A percentile compares a stretch with the other conserved stretches of the same genome.
Conservation (phyloP, 2,329 filamentous ascomycete genomes). For the Biscogniauxia mediterranea region DNA sequence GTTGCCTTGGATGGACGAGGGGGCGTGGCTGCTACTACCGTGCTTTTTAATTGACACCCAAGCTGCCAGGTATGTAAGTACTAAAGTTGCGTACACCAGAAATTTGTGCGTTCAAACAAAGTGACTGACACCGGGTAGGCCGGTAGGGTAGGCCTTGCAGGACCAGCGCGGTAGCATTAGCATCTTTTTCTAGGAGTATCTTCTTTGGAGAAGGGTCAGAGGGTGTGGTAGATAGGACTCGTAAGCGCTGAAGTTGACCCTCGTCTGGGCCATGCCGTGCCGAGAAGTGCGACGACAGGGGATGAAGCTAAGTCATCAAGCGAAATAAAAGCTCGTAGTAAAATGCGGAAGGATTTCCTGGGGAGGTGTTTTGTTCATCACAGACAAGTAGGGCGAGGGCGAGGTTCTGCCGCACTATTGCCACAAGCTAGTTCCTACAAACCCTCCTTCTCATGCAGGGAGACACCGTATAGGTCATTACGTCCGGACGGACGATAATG, state of each 20-base stretch:
- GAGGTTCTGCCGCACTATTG: slow-evolving; percentile 9
- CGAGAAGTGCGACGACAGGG: background rate
- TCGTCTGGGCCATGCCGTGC: background rate
- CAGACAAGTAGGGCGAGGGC: background rate
- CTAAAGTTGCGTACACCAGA: too few relatives aligned
- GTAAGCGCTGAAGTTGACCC: background rate
- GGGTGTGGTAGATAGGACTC: background rate
- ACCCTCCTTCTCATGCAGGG: slow-evolving; percentile 3
- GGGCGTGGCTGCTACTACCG: background rate
- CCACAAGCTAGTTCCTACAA: slow-evolving; percentile 15
- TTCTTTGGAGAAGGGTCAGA: background rate
- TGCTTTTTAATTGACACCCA: background rate
- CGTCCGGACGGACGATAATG: background rate
- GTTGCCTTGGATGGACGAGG: background rate
- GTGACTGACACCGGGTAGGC: background rate
- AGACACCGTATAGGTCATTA: slow-evolving; percentile 4
- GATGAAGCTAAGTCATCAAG: background rate
- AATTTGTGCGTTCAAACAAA: background rate
- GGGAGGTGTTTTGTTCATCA: background rate
- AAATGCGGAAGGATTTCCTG: background rate
- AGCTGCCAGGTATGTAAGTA: background rate
- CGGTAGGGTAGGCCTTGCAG: background rate
- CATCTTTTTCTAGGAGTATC: background rate
- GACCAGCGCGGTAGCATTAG: background rate
- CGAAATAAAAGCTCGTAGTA: background rate